Percentiles rank a stretch among this genome's conserved stretches.
phyloP scores from a whole-genome alignment of 2,329 filamentous ascomycete species.

The Pseudocercospora eumusae region DNA sequence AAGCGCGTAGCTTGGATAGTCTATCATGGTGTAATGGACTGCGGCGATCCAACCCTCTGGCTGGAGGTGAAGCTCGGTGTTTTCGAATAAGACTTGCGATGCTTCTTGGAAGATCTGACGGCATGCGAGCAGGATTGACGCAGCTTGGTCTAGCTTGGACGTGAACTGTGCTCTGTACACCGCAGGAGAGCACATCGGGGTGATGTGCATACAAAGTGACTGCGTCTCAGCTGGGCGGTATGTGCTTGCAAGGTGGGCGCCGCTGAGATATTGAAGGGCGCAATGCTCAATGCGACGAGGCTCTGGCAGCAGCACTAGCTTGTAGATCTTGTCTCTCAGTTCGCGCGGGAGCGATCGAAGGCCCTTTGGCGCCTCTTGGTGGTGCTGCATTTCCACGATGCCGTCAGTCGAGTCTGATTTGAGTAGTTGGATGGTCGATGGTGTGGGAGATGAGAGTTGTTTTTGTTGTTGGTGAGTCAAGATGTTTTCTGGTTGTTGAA shows the following conservation, averaged over 20 bases:
- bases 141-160: background rate
- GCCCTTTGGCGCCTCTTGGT: background rate
- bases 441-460: too few relatives aligned
- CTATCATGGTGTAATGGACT: background rate
- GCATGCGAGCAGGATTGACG: background rate
- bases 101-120: background rate
- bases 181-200: background rate
- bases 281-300: background rate
- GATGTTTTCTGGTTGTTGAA: background rate
- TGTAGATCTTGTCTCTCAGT: background rate
- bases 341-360: background rate
- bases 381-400: background rate
- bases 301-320: background rate
- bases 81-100: background rate
- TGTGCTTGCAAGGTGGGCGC: background rate
- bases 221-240: background rate
- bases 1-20: background rate
- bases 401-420: background rate
- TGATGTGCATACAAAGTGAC: background rate
- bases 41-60: background rate
- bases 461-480: background rate
- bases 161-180: background rate
- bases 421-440: background rate
- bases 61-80: background rate
- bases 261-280: background rate